These are phyloP conservation scores for Myriosclerotinia curreyana DNA, from an alignment of 2,329 filamentous ascomycete species.

Conservation along the genomic window DNA sequence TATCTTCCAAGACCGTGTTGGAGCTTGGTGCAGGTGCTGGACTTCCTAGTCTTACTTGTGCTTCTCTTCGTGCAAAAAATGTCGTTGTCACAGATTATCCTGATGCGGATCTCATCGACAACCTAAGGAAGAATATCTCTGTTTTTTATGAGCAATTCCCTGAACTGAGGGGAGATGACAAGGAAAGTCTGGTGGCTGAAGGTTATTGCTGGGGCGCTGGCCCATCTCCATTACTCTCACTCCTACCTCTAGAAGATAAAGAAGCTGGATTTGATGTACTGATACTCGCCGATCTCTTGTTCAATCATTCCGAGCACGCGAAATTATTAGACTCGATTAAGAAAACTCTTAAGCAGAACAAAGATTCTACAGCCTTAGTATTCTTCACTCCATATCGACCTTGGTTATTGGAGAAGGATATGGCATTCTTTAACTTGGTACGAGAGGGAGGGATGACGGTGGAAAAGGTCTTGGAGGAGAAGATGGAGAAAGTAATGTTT, in stretches of 20 bases:
- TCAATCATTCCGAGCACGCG: slow-evolving; percentile 83
- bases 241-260: slow-evolving; percentile 44
- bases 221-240: slow-evolving; percentile 54
- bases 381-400: slow-evolving; percentile 95
- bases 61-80: slow-evolving; percentile 64
- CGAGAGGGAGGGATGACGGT: slow-evolving; percentile 69
- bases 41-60: slow-evolving; percentile 75
- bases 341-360: slow-evolving; percentile 56
- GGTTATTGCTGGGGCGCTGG: slow-evolving; percentile 84
- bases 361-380: slow-evolving; percentile 59
- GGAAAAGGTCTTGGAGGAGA: slow-evolving; percentile 74
- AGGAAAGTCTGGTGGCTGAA: slow-evolving; percentile 51
- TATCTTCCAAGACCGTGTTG: slow-evolving; percentile 69
- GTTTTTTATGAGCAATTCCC: slow-evolving; percentile 21
- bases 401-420: slow-evolving; percentile 81
- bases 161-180: slow-evolving; percentile 10
- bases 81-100: slow-evolving; percentile 88
- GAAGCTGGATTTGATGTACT: slow-evolving; percentile 67
- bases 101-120: slow-evolving; percentile 76
- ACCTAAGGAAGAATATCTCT: slow-evolving; percentile 73
- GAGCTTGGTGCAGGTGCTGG: slow-evolving; percentile 89
- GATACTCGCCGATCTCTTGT: slow-evolving; percentile 84
- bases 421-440: slow-evolving; percentile 80
- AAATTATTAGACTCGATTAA: slow-evolving; percentile 72
- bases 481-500: slow-evolving; percentile 85